Base-by-base conservation (phyloP, 2,329 filamentous ascomycete species). In the Xylaria hypoxylon region DNA sequence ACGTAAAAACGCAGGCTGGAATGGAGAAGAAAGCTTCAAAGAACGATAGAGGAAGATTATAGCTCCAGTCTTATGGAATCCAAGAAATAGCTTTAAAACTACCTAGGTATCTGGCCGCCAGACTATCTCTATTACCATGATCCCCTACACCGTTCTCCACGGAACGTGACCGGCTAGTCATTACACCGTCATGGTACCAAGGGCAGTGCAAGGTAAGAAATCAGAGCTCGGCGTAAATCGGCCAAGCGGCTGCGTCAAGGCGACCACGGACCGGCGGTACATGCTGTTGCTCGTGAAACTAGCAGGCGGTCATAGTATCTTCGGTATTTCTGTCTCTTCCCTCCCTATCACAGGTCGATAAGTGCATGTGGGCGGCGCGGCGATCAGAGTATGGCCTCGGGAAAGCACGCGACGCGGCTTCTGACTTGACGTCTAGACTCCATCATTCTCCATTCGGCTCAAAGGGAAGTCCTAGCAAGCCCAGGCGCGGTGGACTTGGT, bases 391-490 rank as follows among this genome's bases (percentile, higher is more conserved):
- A 51, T 24, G 40, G 50, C 62, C 65, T 65, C 62, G 65, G 62
- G 24, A 65, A 53, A 51, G 44, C 61, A 64, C 62, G 53, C 68
- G 65, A 45, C 59, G 68, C 71, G 63, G 71, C 68, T 66, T 69
- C 40, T 66, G 64, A 64, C 68, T 62, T 62, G 63, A 65, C 63
- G 62, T 68, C 60, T 62, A 61, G 65, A 53, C 71, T 64, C 26
- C 19, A 38, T 65, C 58, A 62, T 57, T 55, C 65, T 57, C 60
- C 70, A 68, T 70, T 79, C 79, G 79, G 79, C 75, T 79, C 75
- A 80, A 80, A 73, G 79, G 79, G 75, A 73, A 64, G 65, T 71
- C 68, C 71, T 64, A 68, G 71, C 58, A 72, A 64, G 67, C 44
- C 58, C 52, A 56, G 66, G 66, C 59, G 38, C 47, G 47, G 53